phyloP scores from a whole-genome alignment of 169 alveolate species.

The Plasmodium malariae region DNA sequence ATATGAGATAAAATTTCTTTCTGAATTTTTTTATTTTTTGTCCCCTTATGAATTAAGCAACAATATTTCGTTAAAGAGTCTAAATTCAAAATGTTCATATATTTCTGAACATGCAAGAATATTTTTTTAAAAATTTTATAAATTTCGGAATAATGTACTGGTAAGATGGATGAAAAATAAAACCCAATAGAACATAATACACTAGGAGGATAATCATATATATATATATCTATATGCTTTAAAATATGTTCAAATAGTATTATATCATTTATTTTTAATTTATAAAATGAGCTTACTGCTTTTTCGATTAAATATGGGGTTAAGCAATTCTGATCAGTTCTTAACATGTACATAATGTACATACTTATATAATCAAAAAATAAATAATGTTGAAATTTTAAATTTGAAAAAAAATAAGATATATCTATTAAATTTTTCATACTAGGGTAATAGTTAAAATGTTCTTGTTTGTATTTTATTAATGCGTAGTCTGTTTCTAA shows the following conservation, averaged over 20 bases:
- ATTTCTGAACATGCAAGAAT: conserved; percentile 22
- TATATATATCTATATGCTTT: conserved; percentile 39
- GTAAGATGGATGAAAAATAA: conserved; percentile 38
- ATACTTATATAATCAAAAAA: conserved; percentile 77
- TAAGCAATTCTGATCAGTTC: conserved; percentile 13
- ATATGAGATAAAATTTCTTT: conserved; percentile 52
- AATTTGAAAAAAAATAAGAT: conserved; percentile 79
- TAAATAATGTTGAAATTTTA: conserved; percentile 78
- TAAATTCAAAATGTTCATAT: conserved; percentile 17
- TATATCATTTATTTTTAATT: conserved; percentile 82
- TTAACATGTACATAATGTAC: conserved; percentile 53
- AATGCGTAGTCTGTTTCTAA: conserved; percentile 34
- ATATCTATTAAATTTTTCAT: conserved; percentile 18
- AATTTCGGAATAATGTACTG: conserved; percentile 70
- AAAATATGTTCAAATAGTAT: conserved; percentile 76
- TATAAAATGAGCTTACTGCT: conserved; percentile 67
- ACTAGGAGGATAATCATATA: conserved; percentile 73
- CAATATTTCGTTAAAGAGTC: conserved; percentile 72
- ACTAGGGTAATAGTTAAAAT: conserved; percentile 64
- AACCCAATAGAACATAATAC: conserved; percentile 57
- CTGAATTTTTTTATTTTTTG: conserved; percentile 1
- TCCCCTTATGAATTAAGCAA: conserved; percentile 76
- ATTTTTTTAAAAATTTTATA: conserved; percentile 66
- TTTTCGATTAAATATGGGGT: conserved; percentile 77
- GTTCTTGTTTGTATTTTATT: conserved; percentile 65